Evolutionary conservation across 2,329 filamentous ascomycete species (phyloP), one percentile per base, ranked within the genome.

Genomic region (Cadophora gregata): DNA sequence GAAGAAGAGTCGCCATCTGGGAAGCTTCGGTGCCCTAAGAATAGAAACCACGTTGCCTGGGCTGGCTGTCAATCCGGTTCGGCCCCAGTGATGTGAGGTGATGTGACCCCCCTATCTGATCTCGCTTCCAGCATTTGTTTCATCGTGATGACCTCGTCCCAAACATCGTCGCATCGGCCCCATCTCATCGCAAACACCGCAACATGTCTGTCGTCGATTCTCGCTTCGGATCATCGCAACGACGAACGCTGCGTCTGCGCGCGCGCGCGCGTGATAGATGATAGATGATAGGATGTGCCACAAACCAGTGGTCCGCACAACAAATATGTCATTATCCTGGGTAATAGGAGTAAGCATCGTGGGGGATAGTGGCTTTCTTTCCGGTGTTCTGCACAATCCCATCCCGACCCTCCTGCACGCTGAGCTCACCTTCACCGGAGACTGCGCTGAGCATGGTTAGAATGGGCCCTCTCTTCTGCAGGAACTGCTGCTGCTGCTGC

Each of bases 1-100:
- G 25, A 33, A 59, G 14, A 19, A 51, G 47, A 47, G 38, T 59
- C 56, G 36, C 38, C 56, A 59, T 56, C 38, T 58, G 55, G 36
- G n/a, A 42, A 42, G 10, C 45, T 51, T 25, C 9, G 7, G 9
- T 31, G 50, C 64, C 56, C 56, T 59, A 67, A 67, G 62, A 68
- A 70, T 70, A 68, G 68, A 63, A 59, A 55, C 68, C 66, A 70
- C 68, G 68, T 68, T 70, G 24, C 58, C 55, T 38, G 58, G 60
- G 58, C 55, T 63, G 31, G 59, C 59, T 36, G 45, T 42, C 29
- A 63, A 53, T 59, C 33, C 56, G 29, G 36, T 55, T 25, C 56
- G 55, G 48, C 38, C 25, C 62, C 48, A 42, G 33, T 36, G 29
- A 33, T 33, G 29, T 36, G n/a, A 21, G n/a, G 53, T 56, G 53